Percentiles rank a stretch among this genome's conserved stretches.
phyloP scores from a whole-genome alignment of 2,329 filamentous ascomycete genomes.

The Waltergamsia citrina region DNA sequence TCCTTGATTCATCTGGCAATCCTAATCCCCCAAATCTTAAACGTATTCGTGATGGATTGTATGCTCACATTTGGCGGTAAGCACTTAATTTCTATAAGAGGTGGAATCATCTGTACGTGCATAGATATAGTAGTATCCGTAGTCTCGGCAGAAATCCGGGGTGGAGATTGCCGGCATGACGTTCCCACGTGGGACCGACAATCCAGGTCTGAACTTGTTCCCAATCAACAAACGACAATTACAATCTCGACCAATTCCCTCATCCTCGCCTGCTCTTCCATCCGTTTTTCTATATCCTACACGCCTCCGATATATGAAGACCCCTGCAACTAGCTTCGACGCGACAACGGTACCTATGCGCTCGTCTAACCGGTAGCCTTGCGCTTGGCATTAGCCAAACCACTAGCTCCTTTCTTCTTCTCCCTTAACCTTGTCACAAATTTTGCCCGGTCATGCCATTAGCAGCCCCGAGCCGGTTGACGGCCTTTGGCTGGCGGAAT shows the following conservation, averaged over 20 bases:
- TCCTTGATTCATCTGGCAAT: too few relatives aligned
- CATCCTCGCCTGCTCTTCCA: background rate
- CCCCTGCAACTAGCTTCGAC: too few relatives aligned
- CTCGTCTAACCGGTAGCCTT: background rate
- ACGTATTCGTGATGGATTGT: too few relatives aligned
- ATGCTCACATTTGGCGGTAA: too few relatives aligned
- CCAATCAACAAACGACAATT: too few relatives aligned
- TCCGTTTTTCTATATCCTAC: too few relatives aligned
- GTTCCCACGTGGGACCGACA: background rate
- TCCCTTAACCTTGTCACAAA: background rate
- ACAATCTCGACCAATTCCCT: background rate
- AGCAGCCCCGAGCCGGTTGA: background rate
- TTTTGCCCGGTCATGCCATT: background rate
- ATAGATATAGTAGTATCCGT: background rate
- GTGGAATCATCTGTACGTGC: background rate
- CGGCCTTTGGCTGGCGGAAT: background rate
- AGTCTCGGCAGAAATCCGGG: background rate
- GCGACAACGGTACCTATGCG: background rate
- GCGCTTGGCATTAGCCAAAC: background rate
- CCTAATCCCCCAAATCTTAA: too few relatives aligned
- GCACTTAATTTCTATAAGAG: background rate
- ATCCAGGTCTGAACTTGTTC: background rate
- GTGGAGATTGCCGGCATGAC: background rate
- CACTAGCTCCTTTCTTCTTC: background rate
- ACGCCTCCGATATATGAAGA: too few relatives aligned